Evolutionary conservation across 2,329 filamentous ascomycete genomes (phyloP), one percentile per base, ranked within the genome.

Genomic region (Aureobasidium lini): DNA sequence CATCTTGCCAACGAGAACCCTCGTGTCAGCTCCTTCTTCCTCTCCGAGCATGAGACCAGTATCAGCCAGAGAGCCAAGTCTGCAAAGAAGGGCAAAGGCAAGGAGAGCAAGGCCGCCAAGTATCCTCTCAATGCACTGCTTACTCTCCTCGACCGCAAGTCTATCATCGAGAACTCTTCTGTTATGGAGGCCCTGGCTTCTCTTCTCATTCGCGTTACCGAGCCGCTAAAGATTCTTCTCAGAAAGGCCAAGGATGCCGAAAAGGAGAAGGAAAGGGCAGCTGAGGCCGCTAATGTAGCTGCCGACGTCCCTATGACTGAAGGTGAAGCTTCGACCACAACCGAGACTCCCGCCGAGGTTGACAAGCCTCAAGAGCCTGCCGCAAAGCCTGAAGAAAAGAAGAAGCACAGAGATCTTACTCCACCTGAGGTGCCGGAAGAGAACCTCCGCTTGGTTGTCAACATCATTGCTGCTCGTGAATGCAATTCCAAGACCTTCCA

Each of bases 401-500:
- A 82, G 75, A 85, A 81, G 70, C 83, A 70, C 74, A 83, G 73
- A 72, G 84, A 75, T 64, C 77, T 96, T 56, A 85, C 88, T 53
- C 89, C 92, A 32, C 94, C 94, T 0, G 81, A 92, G 46, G 87
- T 99, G 58, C 92, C 94, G 5, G 85, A 93, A 32, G 83, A 91
- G 69, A 96, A 97, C 70, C 82, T 99, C 60, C 89, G 89, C 61
- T 79, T 97, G 60, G 91, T 99, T n/a, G 89, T 97, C 66, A 94
- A 94, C 71, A 96, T 99, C 60, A 89, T 99, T 65, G 90, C 95
- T 44, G 93, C 93, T 63, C 88, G 92, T 50, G 94, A 99, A 73
- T 99, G 94, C 75, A 96, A 90, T 69, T 92, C 90, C 63, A 96
- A 96, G 79, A 97, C 94, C 0, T 99, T 99, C 81, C 89, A 94